Conservation (phyloP, 345 rosid genomes). For the Rubroshorea leprosula region DNA sequence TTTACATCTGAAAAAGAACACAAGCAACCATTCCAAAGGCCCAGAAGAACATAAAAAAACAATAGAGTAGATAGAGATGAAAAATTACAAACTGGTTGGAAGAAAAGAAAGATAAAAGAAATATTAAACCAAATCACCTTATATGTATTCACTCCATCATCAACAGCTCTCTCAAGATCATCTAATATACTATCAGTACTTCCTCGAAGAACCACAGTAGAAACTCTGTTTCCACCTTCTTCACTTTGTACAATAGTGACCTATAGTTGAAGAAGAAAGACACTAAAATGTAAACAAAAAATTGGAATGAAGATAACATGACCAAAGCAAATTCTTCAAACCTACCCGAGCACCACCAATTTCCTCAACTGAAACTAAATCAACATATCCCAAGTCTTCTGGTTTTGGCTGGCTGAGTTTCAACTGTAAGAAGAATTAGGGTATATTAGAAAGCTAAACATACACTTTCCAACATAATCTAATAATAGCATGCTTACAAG, state of each 20-base stretch:
- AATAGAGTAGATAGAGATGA: too few relatives aligned
- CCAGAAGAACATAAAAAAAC: neutral
- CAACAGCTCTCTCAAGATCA: slow-evolving; percentile 99
- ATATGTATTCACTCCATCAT: slow-evolving; percentile 97
- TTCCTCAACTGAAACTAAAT: slow-evolving; percentile 89
- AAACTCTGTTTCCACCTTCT: slow-evolving; percentile 83
- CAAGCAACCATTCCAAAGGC: neutral
- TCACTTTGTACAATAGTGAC: slow-evolving; percentile 85
- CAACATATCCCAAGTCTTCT: slow-evolving; percentile 68
- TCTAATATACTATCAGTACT: slow-evolving; percentile 94
- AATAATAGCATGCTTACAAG: slow-evolving; percentile 39
- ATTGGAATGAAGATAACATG: neutral
- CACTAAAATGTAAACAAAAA: neutral
- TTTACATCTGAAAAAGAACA: neutral
- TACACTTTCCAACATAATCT: neutral
- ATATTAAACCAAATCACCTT: slow-evolving; percentile 49
- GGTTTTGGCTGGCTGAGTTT: slow-evolving; percentile 85
- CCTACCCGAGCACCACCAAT: slow-evolving; percentile 92
- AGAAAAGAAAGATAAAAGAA: neutral
- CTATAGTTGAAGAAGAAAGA: neutral
- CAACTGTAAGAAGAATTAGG: slow-evolving; percentile 40
- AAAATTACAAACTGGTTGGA: neutral
- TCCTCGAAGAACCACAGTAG: slow-evolving; percentile 89
- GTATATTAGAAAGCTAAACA: slow-evolving; percentile 15
- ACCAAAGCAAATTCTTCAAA: neutral